These are phyloP conservation scores for Phoenix dactylifera DNA, from an alignment of 176 grass and related monocot genomes.

Conservation along the genomic window DNA sequence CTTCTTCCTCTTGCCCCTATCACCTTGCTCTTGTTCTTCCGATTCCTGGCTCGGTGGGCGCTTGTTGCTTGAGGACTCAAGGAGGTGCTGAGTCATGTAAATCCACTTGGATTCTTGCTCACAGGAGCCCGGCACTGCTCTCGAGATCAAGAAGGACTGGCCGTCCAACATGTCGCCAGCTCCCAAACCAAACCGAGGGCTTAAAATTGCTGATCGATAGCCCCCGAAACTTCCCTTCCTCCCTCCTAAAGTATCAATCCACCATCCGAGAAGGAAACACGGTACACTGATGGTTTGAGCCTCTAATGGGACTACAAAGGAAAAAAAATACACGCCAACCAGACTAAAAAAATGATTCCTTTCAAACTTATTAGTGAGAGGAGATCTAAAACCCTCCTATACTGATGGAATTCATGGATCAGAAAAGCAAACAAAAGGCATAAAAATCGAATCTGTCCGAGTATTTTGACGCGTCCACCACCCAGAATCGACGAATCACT, in stretches of 20 bases:
- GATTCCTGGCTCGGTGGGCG: constrained; percentile 1
- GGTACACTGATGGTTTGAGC: not conserved
- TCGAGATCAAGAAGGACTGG: not conserved
- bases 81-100: constrained; percentile 2
- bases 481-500: constrained; percentile 2
- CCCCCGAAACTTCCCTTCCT: not conserved
- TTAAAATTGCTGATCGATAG: not conserved
- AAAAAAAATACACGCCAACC: not conserved
- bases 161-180: constrained; percentile 11
- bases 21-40: not conserved
- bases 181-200: not conserved
- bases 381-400: not conserved
- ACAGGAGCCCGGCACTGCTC: not conserved
- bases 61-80: not conserved
- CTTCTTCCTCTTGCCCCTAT: not conserved
- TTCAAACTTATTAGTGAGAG: not conserved
- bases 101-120: constrained; percentile 9
- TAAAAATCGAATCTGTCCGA: constrained; percentile 2
- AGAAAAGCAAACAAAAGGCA: constrained; percentile 4
- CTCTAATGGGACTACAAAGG: not conserved
- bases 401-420: not conserved
- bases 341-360: not conserved
- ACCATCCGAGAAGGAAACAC: no score
- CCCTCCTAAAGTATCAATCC: not conserved
- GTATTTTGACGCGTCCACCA: not conserved